phyloP scores from a whole-genome alignment of 495 filamentous ascomycete genomes.

The Cercophora sp. region DNA sequence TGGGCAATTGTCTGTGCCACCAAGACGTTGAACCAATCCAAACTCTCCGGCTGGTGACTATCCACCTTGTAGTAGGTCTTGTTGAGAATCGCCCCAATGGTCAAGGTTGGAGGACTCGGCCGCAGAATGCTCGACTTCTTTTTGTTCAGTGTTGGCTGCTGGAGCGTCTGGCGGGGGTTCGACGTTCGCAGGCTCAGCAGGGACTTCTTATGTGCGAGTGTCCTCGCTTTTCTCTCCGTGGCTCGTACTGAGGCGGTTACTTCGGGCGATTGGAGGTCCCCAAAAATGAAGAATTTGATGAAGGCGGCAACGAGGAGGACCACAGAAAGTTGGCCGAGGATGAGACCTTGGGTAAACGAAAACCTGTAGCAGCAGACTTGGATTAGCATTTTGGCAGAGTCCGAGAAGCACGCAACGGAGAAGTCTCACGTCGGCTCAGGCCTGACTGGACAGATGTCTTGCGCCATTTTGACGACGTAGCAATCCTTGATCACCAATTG shows the following conservation, averaged over 20 bases:
- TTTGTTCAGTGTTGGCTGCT: slow-evolving; percentile 53
- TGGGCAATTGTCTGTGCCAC: slow-evolving; percentile 96
- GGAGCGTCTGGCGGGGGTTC: slow-evolving; percentile 28
- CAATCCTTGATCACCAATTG: too few species aligned
- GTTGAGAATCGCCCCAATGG: slow-evolving; percentile 82
- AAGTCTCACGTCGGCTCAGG: slow-evolving; percentile 44
- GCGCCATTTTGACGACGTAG: slow-evolving; percentile 21
- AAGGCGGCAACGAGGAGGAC: slow-evolving; percentile 86
- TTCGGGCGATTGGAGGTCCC: slow-evolving; percentile 81
- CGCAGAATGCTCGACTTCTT: slow-evolving; percentile 75
- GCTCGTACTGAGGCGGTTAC: slow-evolving; percentile 63
- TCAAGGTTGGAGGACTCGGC: slow-evolving; percentile 54
- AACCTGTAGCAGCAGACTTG: too few species aligned
- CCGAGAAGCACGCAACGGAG: too few species aligned
- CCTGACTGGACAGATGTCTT: slow-evolving; percentile 40
- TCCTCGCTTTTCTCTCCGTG: slow-evolving; percentile 61
- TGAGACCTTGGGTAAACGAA: slow-evolving; percentile 88
- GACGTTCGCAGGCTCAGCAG: slow-evolving; percentile 51
- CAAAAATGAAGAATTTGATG: slow-evolving; percentile 99
- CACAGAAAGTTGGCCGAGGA: slow-evolving; percentile 89
- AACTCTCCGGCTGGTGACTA: slow-evolving; percentile 93
- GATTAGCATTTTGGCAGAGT: too few species aligned
- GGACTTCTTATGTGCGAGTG: slow-evolving; percentile 63
- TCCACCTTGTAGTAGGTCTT: slow-evolving; percentile 99
- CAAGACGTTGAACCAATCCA: slow-evolving; percentile 99